A percentile compares a stretch with the other conserved stretches of the same genome.
Evolutionary conservation across 129 eudicot genomes (phyloP).

Genomic region (Flaveria sonorensis): DNA sequence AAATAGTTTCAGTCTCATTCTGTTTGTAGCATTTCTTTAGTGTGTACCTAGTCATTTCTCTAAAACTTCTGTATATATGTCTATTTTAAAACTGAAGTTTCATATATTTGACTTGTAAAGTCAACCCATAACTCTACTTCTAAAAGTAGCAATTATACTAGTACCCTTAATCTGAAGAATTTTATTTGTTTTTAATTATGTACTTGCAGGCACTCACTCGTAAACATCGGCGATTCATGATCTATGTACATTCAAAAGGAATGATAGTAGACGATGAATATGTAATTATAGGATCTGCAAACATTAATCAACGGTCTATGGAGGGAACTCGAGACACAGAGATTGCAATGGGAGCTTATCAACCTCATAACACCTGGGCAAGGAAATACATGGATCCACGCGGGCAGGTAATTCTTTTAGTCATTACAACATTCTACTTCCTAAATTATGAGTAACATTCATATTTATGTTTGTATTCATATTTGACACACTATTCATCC

Average conservation of each 20-base stretch:
- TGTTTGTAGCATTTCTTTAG: constrained; percentile 1
- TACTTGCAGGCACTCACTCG: constrained; percentile 59
- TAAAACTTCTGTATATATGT: neutral
- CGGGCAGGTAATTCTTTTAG: constrained; percentile 63
- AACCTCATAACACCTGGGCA: constrained; percentile 88
- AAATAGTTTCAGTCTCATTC: neutral
- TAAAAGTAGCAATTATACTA: neutral
- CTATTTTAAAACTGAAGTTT: neutral
- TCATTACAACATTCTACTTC: neutral
- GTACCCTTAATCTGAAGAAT: neutral
- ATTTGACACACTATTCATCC: neutral
- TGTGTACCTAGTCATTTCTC: neutral
- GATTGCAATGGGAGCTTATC: constrained; percentile 99
- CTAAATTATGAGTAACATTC: neutral
- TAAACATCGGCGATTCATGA: constrained; percentile 81
- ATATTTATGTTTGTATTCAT: neutral
- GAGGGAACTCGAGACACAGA: constrained; percentile 95
- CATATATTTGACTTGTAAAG: neutral
- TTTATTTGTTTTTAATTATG: neutral
- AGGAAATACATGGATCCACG: constrained; percentile 56
- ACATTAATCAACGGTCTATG: constrained; percentile 90
- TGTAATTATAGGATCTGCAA: constrained; percentile 83
- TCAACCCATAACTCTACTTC: constrained; percentile 2
- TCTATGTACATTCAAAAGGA: constrained; percentile 93
- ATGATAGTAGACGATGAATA: constrained; percentile 98